Evolutionary conservation across 192 early-diverging fungal genomes (phyloP), one percentile per base, ranked within the genome.

Genomic region (Kappamyces sp.): DNA sequence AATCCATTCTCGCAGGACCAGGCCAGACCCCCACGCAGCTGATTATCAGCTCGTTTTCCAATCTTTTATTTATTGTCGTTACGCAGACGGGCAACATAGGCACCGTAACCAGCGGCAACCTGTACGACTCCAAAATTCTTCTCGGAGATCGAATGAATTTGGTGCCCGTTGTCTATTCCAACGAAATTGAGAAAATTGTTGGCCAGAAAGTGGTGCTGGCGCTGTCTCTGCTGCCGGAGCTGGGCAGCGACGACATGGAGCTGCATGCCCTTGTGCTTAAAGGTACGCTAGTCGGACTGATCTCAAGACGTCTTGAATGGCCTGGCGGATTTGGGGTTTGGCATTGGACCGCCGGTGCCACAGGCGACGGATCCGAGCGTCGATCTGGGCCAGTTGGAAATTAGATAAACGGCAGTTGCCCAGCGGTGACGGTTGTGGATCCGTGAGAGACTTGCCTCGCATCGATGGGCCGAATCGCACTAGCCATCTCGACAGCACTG

Each of bases 51-150:
- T 38, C 36, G 40, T 52, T 38, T 29, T 52, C 50, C 4, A 52
- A 52, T 29, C 4, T 52, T 34, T 38, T 38, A 11, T 52, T 52
- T 30, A 14, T 52, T 3, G 12, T 52, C 7, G 40, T 52, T 12
- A 29, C 50, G 14, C 50, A 52, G 29, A 52, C 50, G 36, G 50
- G 50, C 35, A 52, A 52, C 12, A 52, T 52, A 38, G 50, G 50
- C n/a, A 52, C 50, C 12, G 40, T 38, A 29, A 52, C 36, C 36
- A 34, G 35, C 11, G 40, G 35, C 11, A 38, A 52, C 12, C 35
- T 38, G 40, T 52, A 52, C n/a, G 22, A 22, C 22, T 22, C 22
- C 22, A 22, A 22, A 22, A 22, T 22, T 22, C 14, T 52, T 11
- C 29, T 52, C 9, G 50, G 50, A 29, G 50, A 52, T 29, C 50